Conservation (phyloP, 2,329 filamentous ascomycete genomes). For the Aureobasidium sp. region DNA sequence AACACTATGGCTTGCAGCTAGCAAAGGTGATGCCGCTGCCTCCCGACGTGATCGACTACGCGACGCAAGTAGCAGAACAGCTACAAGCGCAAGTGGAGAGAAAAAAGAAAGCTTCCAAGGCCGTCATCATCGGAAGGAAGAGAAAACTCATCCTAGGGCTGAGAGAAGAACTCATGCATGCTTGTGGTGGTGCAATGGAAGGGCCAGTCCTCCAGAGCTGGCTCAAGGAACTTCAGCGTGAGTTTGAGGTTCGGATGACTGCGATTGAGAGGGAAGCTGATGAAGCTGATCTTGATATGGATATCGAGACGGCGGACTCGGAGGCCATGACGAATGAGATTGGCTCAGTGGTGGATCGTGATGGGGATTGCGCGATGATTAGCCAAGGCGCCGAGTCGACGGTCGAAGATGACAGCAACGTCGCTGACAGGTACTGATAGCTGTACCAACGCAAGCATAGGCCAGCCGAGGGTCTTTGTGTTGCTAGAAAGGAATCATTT, state of each 20-base stretch:
- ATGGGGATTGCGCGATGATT: not conserved
- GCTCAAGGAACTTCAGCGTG: slow-evolving; percentile 59
- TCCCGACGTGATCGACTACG: slow-evolving; percentile 55
- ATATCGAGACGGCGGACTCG: not conserved
- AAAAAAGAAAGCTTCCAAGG: slow-evolving; percentile 49
- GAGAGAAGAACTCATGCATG: slow-evolving; percentile 63
- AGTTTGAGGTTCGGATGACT: slow-evolving; percentile 67
- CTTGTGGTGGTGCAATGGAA: slow-evolving; percentile 56
- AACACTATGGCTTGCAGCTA: slow-evolving; percentile 77
- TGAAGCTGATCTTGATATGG: slow-evolving; percentile 12
- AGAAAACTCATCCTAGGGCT: slow-evolving; percentile 67
- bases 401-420: not conserved
- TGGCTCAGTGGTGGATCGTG: not conserved
- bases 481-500: not conserved
- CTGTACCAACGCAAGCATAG: no score
- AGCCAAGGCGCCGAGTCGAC: not conserved
- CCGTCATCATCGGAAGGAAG: slow-evolving; percentile 52
- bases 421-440: not conserved
- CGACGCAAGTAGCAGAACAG: slow-evolving; percentile 56
- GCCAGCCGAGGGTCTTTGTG: no score
- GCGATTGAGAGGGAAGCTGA: slow-evolving; percentile 47
- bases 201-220: slow-evolving; percentile 55
- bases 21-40: slow-evolving; percentile 71
- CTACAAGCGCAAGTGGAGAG: slow-evolving; percentile 46
- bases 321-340: not conserved